A percentile compares a stretch with the other conserved stretches of the same genome.
Evolutionary conservation across 257 asterid genomes (phyloP).

Genomic region (Solanum virginianum): DNA sequence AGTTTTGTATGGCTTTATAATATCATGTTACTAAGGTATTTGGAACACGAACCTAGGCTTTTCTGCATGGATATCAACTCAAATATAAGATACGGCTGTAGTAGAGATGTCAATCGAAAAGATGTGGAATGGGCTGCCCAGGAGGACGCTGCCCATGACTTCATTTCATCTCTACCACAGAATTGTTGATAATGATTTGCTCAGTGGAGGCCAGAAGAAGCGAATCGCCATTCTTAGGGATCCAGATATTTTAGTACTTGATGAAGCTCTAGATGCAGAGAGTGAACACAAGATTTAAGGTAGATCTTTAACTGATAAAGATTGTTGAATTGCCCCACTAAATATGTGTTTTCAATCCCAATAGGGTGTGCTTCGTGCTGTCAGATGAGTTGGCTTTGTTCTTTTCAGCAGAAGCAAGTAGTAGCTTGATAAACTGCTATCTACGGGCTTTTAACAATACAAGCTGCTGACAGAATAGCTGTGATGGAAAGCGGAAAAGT

Average conservation of each 20-base stretch:
- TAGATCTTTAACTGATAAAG: no score
- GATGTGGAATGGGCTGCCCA: conserved; percentile 89
- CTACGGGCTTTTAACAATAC: conserved; percentile 81
- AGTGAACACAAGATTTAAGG: conserved; percentile 82
- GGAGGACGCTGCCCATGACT: conserved; percentile 86
- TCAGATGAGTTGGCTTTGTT: conserved; percentile 15
- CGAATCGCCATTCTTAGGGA: conserved; percentile 86
- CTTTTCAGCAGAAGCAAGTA: neutral
- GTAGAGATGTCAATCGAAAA: conserved; percentile 43
- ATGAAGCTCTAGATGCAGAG: conserved; percentile 96
- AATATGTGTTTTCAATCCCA: no score
- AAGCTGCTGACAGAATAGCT: conserved; percentile 74
- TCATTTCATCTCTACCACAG: conserved; percentile 64
- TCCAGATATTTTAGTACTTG: conserved; percentile 78
- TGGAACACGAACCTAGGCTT: conserved; percentile 72
- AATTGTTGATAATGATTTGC: conserved; percentile 88
- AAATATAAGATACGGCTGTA: conserved; percentile 83
- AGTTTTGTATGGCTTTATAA: no score
- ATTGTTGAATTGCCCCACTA: no score
- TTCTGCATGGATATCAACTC: conserved; percentile 78
- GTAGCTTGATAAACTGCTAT: conserved; percentile 4
- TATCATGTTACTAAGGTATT: no score
- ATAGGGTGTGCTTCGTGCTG: conserved; percentile 59
- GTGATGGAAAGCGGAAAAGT: conserved; percentile 80
- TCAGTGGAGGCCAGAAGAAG: conserved; percentile 97